Percentiles rank a stretch among this genome's conserved stretches.
Conservation (phyloP, 2,329 filamentous ascomycete species). For the Clonostachys rosea region DNA sequence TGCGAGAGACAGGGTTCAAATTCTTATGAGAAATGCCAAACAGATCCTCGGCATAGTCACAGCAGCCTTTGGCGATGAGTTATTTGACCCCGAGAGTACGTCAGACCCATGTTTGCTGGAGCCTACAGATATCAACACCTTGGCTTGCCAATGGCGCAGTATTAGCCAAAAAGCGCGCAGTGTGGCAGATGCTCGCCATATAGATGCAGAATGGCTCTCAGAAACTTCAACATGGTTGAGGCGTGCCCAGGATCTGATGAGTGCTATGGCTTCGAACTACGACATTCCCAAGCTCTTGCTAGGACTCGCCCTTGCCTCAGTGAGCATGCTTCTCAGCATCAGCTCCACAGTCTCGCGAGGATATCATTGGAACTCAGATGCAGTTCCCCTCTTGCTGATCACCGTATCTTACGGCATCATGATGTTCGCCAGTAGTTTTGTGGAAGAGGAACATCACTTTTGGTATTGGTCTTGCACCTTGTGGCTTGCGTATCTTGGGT, state of each 20-base stretch:
- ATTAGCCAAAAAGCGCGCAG: constrained; percentile 16
- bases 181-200: constrained; percentile 11
- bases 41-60: constrained; percentile 77
- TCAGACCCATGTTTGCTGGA: constrained; percentile 28
- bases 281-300: constrained; percentile 59
- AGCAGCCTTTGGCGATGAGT: constrained; percentile 58
- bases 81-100: constrained; percentile 27
- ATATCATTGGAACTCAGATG: constrained; percentile 4
- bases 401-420: constrained; percentile 68
- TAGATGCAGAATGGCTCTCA: constrained; percentile 32
- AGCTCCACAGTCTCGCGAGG: constrained; percentile 7
- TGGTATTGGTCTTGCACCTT: constrained; percentile 88
- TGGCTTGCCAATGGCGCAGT: constrained; percentile 65
- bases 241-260: constrained; percentile 74
- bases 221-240: constrained; percentile 59
- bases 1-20: constrained; percentile 51
- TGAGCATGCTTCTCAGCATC: constrained; percentile 6
- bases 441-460: constrained; percentile 97
- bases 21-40: constrained; percentile 72
- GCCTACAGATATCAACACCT: constrained; percentile 39
- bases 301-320: constrained; percentile 31
- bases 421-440: constrained; percentile 98
- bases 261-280: constrained; percentile 89
- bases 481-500: constrained; percentile 56
- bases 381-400: constrained; percentile 42